A percentile compares a stretch with the other conserved stretches of the same genome.
These are phyloP conservation scores for Monilinia vaccinii-corymbosi DNA, from an alignment of 2,329 filamentous ascomycete genomes.

Conservation along the genomic window DNA sequence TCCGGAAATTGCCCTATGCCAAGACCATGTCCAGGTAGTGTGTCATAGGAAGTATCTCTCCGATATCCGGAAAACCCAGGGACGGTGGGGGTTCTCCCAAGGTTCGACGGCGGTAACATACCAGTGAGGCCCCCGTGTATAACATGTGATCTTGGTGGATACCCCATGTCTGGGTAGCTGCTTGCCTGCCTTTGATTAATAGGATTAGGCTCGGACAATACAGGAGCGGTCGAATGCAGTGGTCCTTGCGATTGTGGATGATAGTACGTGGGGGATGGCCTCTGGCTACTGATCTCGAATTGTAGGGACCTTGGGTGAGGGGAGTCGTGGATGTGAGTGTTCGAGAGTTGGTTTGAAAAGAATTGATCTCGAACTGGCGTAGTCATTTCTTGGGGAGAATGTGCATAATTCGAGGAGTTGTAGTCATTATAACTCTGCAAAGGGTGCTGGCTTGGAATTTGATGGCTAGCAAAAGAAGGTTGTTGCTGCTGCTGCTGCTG, in stretches of 20 bases:
- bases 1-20: neutral
- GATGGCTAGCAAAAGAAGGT: neutral
- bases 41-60: constrained; percentile 1
- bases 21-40: neutral
- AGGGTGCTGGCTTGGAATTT: constrained; percentile 1
- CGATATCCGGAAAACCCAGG: neutral
- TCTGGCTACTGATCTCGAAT: constrained; percentile 4
- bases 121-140: neutral
- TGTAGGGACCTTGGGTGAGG: constrained; percentile 3
- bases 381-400: constrained; percentile 7
- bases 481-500: constrained; percentile 1
- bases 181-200: neutral
- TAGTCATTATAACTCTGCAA: constrained; percentile 6
- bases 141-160: neutral
- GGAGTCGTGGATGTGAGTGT: constrained; percentile 4
- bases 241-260: neutral
- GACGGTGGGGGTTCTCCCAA: neutral
- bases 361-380: constrained; percentile 7
- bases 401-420: constrained; percentile 8
- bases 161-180: neutral
- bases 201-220: neutral
- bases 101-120: constrained; percentile 1
- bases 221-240: neutral
- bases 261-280: constrained; percentile 3
- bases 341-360: constrained; percentile 4